Conservation (phyloP, 2,329 filamentous ascomycete genomes). For the Madurella fahalii region DNA sequence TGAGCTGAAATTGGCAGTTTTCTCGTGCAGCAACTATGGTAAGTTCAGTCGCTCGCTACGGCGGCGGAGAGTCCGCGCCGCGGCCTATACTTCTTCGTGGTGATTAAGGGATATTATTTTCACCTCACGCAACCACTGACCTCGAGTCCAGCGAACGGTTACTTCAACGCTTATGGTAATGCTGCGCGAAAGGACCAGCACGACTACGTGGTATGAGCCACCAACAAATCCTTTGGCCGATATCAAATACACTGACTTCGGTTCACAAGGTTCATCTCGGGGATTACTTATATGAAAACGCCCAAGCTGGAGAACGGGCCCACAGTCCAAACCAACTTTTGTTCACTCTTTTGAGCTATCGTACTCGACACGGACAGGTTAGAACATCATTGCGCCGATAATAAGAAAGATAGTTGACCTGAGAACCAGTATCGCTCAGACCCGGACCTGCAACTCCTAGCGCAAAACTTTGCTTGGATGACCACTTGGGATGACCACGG, state of each 20-base stretch:
- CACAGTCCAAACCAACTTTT: conserved; percentile 30
- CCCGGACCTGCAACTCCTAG: conserved; percentile 50
- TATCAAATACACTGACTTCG: too few species aligned
- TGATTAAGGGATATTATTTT: too few species aligned
- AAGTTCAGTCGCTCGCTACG: conserved; percentile 27
- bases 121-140: conserved; percentile 25
- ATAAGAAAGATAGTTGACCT: background rate
- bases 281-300: conserved; percentile 49
- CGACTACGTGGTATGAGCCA: conserved; percentile 45
- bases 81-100: too few species aligned
- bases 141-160: conserved; percentile 42
- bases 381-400: background rate
- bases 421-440: conserved; percentile 55
- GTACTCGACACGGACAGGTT: conserved; percentile 26
- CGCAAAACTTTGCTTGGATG: conserved; percentile 58
- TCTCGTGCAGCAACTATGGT: conserved; percentile 67
- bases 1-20: conserved; percentile 61
- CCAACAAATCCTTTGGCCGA: too few species aligned
- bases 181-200: conserved; percentile 55
- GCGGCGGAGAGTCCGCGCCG: too few species aligned
- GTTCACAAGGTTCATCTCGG: conserved; percentile 45
- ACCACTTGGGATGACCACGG: conserved; percentile 59
- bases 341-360: conserved; percentile 54
- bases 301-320: conserved; percentile 44
- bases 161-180: conserved; percentile 59